Conservation (phyloP, 2,329 filamentous ascomycete genomes). For the Podosphaera aphanis region DNA sequence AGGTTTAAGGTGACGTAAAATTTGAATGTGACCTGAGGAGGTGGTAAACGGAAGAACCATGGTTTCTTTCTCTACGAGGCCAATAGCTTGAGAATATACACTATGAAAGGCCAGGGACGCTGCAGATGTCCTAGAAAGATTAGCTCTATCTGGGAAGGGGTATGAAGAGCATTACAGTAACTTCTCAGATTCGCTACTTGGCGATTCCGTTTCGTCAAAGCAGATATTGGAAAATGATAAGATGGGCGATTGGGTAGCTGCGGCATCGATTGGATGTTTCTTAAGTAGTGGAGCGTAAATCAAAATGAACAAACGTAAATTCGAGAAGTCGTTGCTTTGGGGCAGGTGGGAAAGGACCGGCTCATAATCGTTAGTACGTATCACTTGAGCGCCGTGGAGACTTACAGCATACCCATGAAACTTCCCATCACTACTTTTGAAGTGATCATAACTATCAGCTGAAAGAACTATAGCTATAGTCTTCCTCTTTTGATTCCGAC, state of each 20-base stretch:
- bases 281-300: constrained; percentile 71
- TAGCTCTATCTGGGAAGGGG: constrained; percentile 13
- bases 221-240: constrained; percentile 80
- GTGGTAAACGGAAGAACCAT: constrained; percentile 81
- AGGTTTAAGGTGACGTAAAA: constrained; percentile 65
- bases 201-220: constrained; percentile 44
- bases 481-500: constrained; percentile 28
- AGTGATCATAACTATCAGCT: constrained; percentile 40
- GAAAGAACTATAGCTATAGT: constrained; percentile 77
- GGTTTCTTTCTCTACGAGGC: constrained; percentile 59
- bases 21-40: constrained; percentile 59
- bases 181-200: constrained; percentile 38
- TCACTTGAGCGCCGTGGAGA: background rate
- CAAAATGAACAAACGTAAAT: constrained; percentile 60
- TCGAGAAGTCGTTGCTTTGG: constrained; percentile 47
- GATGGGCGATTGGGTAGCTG: constrained; percentile 27
- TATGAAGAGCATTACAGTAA: constrained; percentile 24
- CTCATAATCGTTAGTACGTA: constrained; percentile 20
- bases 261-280: constrained; percentile 31
- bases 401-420: constrained; percentile 60
- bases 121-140: constrained; percentile 20
- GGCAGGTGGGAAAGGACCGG: constrained; percentile 79
- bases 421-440: constrained; percentile 35
- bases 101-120: constrained; percentile 46
- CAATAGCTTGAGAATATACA: constrained; percentile 55